Percentiles rank a stretch among this genome's conserved stretches.
Conservation (phyloP, 2,329 filamentous ascomycete genomes). For the Trichoderma guizhouense region DNA sequence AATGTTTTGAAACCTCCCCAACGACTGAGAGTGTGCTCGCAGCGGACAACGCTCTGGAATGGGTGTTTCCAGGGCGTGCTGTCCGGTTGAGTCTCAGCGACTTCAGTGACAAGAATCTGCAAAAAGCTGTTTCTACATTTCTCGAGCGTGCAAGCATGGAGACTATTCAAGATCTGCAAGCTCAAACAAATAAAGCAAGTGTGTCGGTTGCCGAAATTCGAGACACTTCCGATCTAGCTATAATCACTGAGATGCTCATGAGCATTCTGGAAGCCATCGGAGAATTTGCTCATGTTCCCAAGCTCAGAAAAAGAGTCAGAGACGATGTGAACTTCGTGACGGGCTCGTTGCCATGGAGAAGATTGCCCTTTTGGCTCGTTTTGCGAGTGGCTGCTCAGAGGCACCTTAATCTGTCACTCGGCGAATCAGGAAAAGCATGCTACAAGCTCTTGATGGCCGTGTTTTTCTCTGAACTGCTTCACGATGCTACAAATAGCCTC, state of each 20-base stretch:
- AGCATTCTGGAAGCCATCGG: conserved; percentile 11
- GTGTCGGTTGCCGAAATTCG: conserved; percentile 53
- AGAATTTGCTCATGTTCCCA: conserved; percentile 29
- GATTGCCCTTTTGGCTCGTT: conserved; percentile 16
- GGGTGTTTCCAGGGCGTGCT: conserved; percentile 58
- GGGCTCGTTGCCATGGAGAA: neutral
- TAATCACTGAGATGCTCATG: conserved; percentile 15
- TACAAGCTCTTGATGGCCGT: conserved; percentile 17
- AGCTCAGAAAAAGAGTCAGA: conserved; percentile 55
- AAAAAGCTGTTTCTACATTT: conserved; percentile 46
- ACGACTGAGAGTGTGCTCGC: conserved; percentile 54
- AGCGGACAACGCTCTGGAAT: conserved; percentile 48
- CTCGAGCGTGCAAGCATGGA: conserved; percentile 56
- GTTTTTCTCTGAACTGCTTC: neutral
- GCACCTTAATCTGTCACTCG: conserved; percentile 32
- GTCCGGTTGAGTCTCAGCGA: conserved; percentile 41
- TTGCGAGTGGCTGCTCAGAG: conserved; percentile 17
- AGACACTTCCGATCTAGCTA: conserved; percentile 1
- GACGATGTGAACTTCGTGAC: conserved; percentile 40
- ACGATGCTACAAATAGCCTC: neutral
- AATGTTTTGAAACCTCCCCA: conserved; percentile 60
- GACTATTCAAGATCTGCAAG: conserved; percentile 50
- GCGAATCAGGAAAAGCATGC: neutral
- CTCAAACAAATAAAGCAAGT: conserved; percentile 46
- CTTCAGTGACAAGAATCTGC: conserved; percentile 39